Evolutionary conservation across 768 basidiomycete genomes (phyloP), one percentile per base, ranked within the genome.

Genomic region (Naganishia kalamii): DNA sequence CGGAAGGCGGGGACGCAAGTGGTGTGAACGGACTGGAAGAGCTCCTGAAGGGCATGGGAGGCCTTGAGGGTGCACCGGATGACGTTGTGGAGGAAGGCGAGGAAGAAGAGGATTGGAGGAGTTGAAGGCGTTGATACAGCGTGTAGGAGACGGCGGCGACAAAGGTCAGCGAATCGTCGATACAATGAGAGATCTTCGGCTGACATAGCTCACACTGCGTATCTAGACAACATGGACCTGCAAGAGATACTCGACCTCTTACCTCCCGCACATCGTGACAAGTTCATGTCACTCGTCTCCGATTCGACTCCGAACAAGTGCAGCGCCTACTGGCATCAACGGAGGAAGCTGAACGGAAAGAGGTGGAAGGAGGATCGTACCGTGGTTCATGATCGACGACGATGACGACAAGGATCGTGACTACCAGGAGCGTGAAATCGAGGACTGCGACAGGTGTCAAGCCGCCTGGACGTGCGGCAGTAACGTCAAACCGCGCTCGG

Each of bases 11-110:
- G 23, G 23, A 25, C 21, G 37, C 35, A 5, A 25, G 35, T 1
- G 35, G 40, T 3, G 54, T 57, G 4, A 57, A 57, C 30, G 54
- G 54, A 1, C 19, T 57, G 35, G 54, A 57, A 27, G 54, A 57
- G 37, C 54, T 57, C 8, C 40, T 57, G 54, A 57, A 40, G 35
- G 54, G 54, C 13, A 57, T 57, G 54, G 54, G 54, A 40, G 54
- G 54, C 4, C 1, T 57, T 4, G 51, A 52, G 19, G 37, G 27
- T 25, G 37, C 17, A 13, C 12, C 21, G 23, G 37, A 41, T 21
- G 19, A n/a, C n/a, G 25, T 4, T 10, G 25, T 17, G 10, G 35
- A 57, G 17, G 21, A 54, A 4, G 52, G 23, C 5, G 54, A 40
- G 21, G 54, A 57, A 23, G 54, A 57, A 25, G 54, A 57, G 54